phyloP scores from a whole-genome alignment of 2,329 filamentous ascomycete species.

The Fusarium kyushuense region DNA sequence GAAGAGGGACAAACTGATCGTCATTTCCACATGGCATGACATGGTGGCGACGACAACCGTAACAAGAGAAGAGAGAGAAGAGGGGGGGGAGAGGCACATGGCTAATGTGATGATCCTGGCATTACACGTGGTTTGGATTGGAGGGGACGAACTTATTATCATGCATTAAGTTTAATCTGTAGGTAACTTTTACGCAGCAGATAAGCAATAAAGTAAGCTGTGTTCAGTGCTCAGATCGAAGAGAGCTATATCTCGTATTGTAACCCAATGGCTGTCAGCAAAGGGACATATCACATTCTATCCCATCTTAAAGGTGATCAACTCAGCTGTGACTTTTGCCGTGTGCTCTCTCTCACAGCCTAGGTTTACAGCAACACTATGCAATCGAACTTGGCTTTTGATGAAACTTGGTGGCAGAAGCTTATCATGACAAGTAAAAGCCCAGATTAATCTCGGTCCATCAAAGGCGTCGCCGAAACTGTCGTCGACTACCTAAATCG shows the following conservation, averaged over 20 bases:
- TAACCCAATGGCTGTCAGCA: background rate
- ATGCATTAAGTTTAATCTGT: slow-evolving; percentile 11
- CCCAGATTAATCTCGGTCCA: slow-evolving; percentile 32
- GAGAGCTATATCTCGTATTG: slow-evolving; percentile 1
- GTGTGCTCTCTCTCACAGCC: too few species aligned
- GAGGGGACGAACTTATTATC: slow-evolving; percentile 12
- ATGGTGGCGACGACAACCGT: slow-evolving; percentile 4
- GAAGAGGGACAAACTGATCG: slow-evolving; percentile 5
- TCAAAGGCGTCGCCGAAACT: slow-evolving; percentile 30
- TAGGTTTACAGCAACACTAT: background rate
- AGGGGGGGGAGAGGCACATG: slow-evolving; percentile 14
- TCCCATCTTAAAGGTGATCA: background rate
- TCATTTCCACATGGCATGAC: slow-evolving; percentile 32
- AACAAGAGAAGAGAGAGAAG: background rate
- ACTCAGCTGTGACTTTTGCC: background rate
- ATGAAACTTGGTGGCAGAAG: background rate
- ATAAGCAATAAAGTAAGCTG: background rate
- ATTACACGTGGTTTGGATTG: slow-evolving; percentile 32
- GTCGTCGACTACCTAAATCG: slow-evolving; percentile 12
- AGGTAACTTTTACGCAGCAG: background rate
- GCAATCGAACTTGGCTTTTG: background rate
- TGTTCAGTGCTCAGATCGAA: background rate
- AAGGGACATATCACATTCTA: slow-evolving; percentile 7
- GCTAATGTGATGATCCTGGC: slow-evolving; percentile 20
- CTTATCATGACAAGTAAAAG: background rate